phyloP scores from a whole-genome alignment of 768 basidiomycete genomes.

The Suillus brevipes region DNA sequence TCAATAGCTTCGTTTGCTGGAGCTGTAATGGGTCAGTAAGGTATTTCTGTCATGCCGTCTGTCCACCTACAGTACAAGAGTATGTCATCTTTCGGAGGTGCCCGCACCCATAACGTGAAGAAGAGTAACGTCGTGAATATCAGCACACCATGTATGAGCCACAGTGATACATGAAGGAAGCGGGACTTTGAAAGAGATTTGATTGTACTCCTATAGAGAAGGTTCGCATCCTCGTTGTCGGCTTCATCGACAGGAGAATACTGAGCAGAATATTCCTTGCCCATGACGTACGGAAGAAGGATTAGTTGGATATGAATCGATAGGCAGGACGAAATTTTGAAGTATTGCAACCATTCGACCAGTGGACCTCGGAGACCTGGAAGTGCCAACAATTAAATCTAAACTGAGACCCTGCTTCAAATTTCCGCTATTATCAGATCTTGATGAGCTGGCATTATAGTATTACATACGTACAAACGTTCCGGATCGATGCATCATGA shows the following conservation, averaged over 20 bases:
- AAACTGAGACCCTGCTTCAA: background rate
- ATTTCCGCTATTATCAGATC: background rate
- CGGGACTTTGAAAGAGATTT: background rate
- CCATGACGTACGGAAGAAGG: background rate
- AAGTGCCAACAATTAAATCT: background rate
- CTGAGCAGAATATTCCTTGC: background rate
- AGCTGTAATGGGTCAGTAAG: background rate
- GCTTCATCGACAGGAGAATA: background rate
- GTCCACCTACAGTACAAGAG: background rate
- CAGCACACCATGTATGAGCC: constrained; percentile 7
- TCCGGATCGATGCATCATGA: no score
- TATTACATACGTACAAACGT: background rate
- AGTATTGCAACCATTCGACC: background rate
- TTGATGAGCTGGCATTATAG: background rate
- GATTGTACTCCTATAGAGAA: background rate
- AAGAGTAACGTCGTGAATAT: background rate
- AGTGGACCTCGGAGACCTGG: background rate
- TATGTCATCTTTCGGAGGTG: background rate
- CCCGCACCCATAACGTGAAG: constrained; percentile 12
- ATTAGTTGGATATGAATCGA: background rate
- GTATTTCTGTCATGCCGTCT: background rate
- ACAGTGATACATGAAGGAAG: background rate
- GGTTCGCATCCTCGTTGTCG: background rate
- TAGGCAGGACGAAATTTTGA: background rate
- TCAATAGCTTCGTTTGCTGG: background rate